phyloP scores from a whole-genome alignment of 495 filamentous ascomycete species.

The Lasiosphaeriaceae sp. region DNA sequence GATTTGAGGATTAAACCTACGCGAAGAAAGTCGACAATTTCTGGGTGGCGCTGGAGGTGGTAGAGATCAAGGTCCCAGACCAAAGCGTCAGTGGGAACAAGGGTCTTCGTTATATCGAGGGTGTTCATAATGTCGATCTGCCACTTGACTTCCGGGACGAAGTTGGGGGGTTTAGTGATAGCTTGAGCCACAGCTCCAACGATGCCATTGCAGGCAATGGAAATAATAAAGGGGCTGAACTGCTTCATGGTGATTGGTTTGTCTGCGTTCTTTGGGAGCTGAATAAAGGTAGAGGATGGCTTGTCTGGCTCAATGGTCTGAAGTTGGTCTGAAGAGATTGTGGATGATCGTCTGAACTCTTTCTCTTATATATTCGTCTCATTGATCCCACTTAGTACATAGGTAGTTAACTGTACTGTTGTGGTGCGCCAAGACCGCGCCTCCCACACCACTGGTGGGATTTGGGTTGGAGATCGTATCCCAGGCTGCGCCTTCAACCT shows the following conservation, averaged over 20 bases:
- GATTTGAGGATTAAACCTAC: background rate
- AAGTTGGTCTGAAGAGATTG: too few relatives aligned
- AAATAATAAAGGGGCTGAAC: background rate
- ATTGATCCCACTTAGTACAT: too few relatives aligned
- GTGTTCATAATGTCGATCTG: slow-evolving; percentile 28
- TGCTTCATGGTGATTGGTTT: background rate
- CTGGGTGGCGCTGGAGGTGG: slow-evolving; percentile 8
- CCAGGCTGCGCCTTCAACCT: too few relatives aligned
- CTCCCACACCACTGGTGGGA: too few relatives aligned
- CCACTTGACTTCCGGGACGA: slow-evolving; percentile 14
- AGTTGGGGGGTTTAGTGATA: slow-evolving; percentile 2
- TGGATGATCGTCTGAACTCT: too few relatives aligned
- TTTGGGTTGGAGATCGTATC: too few relatives aligned
- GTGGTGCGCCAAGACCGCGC: too few relatives aligned
- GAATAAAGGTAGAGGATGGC: too few relatives aligned
- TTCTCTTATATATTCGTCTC: too few relatives aligned
- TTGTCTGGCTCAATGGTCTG: too few relatives aligned
- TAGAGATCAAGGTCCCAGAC: slow-evolving; percentile 26
- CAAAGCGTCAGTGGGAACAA: slow-evolving; percentile 20
- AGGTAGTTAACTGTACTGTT: too few relatives aligned
- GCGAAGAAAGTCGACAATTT: slow-evolving; percentile 15
- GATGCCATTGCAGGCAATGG: background rate
- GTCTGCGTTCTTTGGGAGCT: too few relatives aligned
- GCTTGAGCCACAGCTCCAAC: slow-evolving; percentile 1
- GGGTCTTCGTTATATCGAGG: slow-evolving; percentile 11